Base-by-base conservation (phyloP, 2,329 filamentous ascomycete species). In the Neonectria ditissima region DNA sequence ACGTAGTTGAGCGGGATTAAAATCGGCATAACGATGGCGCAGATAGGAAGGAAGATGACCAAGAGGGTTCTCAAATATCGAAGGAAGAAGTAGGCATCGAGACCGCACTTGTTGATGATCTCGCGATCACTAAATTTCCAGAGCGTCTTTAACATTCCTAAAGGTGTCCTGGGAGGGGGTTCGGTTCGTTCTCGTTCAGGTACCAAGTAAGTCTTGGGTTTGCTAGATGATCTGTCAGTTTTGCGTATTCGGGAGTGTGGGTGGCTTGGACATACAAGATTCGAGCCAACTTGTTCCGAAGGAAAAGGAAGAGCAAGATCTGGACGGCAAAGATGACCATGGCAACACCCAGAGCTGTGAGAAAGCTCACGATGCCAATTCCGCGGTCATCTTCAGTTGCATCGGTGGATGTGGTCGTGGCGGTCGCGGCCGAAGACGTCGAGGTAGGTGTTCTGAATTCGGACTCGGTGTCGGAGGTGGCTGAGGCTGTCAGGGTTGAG, bases 81-180 rank as follows among this genome's bases (percentile, higher is more conserved):
- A 1, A 99, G 85, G 78, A 99, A 99, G 82, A 98, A 97, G 80
- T 97, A 99, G 74, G 95, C 94, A 76, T 99, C 96, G 10, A 99
- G 87, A 18, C 96, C 96, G 71, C 95, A 97, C 79, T 97, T 97
- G 56, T 95, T 91, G 73, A 99, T 97, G 70, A 99, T 89, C 71
- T 97, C 93, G 13, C 92, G 85, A 65, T 92, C 86, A 83, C 88
- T 78, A 81, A 92, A 81, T 81, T 89, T 78, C 81, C 92, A 84
- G 84, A 97, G 68, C 82, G 82, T 76, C 78, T 86, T 75, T 70
- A 88, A 68, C 62, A 90, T 78, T 14, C 81, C 81, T 76, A 85
- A 82, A 39, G 84, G 80, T 50, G 78, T 85, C 55, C 77, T 80
- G 0, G 92, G 91, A 2, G 93, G 92, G 1, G 91, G 82, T n/a